These are phyloP conservation scores for Parafenestella ontariensis DNA, from an alignment of 2,329 filamentous ascomycete species.

Conservation along the genomic window DNA sequence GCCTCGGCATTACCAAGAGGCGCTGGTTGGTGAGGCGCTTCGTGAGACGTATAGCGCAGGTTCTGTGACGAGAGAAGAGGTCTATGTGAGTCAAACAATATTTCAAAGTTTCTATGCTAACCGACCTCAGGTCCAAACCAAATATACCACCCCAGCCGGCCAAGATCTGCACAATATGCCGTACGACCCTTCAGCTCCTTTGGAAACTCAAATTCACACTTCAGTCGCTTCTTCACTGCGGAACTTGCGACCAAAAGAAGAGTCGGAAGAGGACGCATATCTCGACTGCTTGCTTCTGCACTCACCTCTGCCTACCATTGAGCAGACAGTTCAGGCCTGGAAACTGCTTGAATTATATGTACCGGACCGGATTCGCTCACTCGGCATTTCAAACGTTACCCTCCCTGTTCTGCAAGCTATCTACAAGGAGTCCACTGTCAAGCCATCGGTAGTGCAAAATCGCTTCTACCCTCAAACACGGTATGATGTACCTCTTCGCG, in stretches of 20 bases:
- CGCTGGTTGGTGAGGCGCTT: constrained; percentile 72
- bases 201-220: constrained; percentile 70
- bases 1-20: constrained; percentile 79
- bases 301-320: constrained; percentile 59
- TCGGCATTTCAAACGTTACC: constrained; percentile 81
- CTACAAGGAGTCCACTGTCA: constrained; percentile 55
- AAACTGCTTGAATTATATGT: constrained; percentile 70
- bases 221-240: constrained; percentile 72
- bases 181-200: constrained; percentile 64
- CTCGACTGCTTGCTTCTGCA: constrained; percentile 67
- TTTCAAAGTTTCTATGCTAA: neutral
- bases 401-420: constrained; percentile 64
- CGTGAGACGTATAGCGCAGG: constrained; percentile 66
- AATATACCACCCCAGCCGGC: constrained; percentile 71
- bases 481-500: constrained; percentile 67
- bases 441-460: constrained; percentile 75
- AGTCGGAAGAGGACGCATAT: constrained; percentile 54
- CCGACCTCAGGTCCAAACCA: constrained; percentile 73
- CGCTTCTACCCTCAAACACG: constrained; percentile 68
- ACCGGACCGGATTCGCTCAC: constrained; percentile 66
- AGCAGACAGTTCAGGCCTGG: constrained; percentile 70
- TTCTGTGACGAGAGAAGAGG: constrained; percentile 63
- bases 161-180: constrained; percentile 69
- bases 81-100: constrained; percentile 63
- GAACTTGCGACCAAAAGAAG: constrained; percentile 59